Percentiles rank a stretch among this genome's conserved stretches.
phyloP scores from a whole-genome alignment of 2,329 filamentous ascomycete species.

The Aaosphaeria arxii region DNA sequence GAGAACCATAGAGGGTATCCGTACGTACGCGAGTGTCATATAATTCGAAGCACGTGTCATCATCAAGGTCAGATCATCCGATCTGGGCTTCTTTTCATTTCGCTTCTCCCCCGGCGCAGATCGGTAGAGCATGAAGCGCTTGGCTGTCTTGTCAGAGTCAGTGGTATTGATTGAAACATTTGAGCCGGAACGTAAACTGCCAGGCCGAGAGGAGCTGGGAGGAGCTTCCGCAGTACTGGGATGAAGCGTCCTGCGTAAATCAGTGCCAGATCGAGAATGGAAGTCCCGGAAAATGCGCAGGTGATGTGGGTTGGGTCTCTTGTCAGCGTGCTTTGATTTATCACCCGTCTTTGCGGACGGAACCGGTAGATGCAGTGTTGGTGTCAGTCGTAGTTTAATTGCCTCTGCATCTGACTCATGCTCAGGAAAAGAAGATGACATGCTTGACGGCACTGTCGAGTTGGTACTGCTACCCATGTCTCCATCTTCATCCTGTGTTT shows the following conservation, averaged over 20 bases:
- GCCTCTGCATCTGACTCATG: slow-evolving; percentile 62
- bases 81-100: slow-evolving; percentile 60
- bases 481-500: slow-evolving; percentile 47
- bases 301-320: slow-evolving; percentile 26
- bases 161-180: slow-evolving; percentile 19
- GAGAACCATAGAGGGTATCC: slow-evolving; percentile 89
- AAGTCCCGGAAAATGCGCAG: slow-evolving; percentile 36
- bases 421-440: slow-evolving; percentile 16
- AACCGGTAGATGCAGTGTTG: slow-evolving; percentile 65
- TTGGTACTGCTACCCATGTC: slow-evolving; percentile 30
- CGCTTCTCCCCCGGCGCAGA: slow-evolving; percentile 45
- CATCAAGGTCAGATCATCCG: slow-evolving; percentile 95
- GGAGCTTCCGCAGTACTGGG: slow-evolving; percentile 12
- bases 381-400: slow-evolving; percentile 76
- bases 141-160: slow-evolving; percentile 32
- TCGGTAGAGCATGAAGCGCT: slow-evolving; percentile 37
- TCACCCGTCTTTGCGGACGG: slow-evolving; percentile 33
- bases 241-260: slow-evolving; percentile 30
- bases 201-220: slow-evolving; percentile 20
- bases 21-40: slow-evolving; percentile 95
- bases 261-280: slow-evolving; percentile 27
- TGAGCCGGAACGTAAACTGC: slow-evolving; percentile 26
- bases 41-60: slow-evolving; percentile 92
- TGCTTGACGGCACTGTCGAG: slow-evolving; percentile 13
- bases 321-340: slow-evolving; percentile 16